A percentile compares a stretch with the other conserved stretches of the same genome.
Evolutionary conservation across 805 yeast genomes (phyloP).

Genomic region (Isabelozyma heimii): DNA sequence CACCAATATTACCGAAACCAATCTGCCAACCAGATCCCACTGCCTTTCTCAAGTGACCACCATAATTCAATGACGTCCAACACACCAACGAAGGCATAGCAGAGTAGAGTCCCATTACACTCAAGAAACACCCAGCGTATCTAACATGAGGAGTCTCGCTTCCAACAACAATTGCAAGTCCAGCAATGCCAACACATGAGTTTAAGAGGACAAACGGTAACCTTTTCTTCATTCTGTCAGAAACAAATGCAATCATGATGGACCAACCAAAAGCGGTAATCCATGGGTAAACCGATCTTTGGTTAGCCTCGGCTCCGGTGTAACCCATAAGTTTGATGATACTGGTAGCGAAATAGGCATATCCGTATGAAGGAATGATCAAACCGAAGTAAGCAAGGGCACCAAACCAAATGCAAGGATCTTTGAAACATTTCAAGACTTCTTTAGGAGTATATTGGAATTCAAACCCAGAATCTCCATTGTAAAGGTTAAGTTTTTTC

Average conservation of each 20-base stretch:
- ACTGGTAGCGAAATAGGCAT: slow-evolving; percentile 70
- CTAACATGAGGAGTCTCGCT: slow-evolving; percentile 36
- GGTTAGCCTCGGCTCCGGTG: slow-evolving; percentile 71
- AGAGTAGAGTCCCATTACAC: slow-evolving; percentile 57
- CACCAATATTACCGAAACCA: slow-evolving; percentile 75
- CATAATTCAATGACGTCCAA: slow-evolving; percentile 61
- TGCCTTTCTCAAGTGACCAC: slow-evolving; percentile 61
- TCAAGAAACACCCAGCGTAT: slow-evolving; percentile 64
- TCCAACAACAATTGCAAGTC: slow-evolving; percentile 56
- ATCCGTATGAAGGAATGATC: slow-evolving; percentile 72
- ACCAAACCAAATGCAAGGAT: slow-evolving; percentile 54
- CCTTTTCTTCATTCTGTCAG: slow-evolving; percentile 55
- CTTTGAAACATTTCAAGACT: slow-evolving; percentile 51
- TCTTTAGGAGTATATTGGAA: slow-evolving; percentile 45
- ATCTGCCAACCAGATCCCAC: slow-evolving; percentile 60
- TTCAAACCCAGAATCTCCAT: slow-evolving; percentile 48
- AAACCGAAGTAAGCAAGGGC: slow-evolving; percentile 64
- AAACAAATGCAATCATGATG: slow-evolving; percentile 57
- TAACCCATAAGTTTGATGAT: slow-evolving; percentile 61
- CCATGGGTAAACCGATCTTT: slow-evolving; percentile 87
- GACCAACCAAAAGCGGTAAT: slow-evolving; percentile 67
- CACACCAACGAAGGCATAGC: slow-evolving; percentile 70
- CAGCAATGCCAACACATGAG: slow-evolving; percentile 45
- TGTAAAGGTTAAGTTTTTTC: slow-evolving; percentile 45
- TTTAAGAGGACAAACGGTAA: slow-evolving; percentile 44